phyloP scores from a whole-genome alignment of 176 grass and related monocot genomes.

The Echinochloa phyllopogon region DNA sequence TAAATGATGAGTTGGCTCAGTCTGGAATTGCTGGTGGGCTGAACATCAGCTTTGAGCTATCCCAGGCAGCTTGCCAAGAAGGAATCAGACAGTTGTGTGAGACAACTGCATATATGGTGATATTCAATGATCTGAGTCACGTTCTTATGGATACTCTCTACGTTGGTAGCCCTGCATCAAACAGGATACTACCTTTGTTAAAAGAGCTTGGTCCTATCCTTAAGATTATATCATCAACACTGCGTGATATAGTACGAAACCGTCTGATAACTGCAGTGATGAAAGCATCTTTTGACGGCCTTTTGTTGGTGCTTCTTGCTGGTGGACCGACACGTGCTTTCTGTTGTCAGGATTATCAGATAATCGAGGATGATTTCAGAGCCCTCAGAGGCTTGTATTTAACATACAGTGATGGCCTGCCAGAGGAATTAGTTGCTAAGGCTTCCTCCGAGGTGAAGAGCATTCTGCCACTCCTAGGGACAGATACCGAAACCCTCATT shows the following conservation, averaged over 20 bases:
- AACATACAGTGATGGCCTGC: slow-evolving; percentile 64
- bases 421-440: slow-evolving; percentile 76
- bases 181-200: slow-evolving; percentile 69
- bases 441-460: slow-evolving; percentile 69
- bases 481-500: slow-evolving; percentile 66
- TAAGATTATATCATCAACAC: slow-evolving; percentile 56
- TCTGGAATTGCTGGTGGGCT: slow-evolving; percentile 47
- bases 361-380: slow-evolving; percentile 75
- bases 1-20: slow-evolving; percentile 58
- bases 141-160: slow-evolving; percentile 76
- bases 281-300: slow-evolving; percentile 88
- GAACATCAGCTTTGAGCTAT: slow-evolving; percentile 69
- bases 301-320: slow-evolving; percentile 84
- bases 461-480: slow-evolving; percentile 68
- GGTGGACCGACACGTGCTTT: slow-evolving; percentile 74
- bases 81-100: slow-evolving; percentile 74
- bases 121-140: slow-evolving; percentile 80
- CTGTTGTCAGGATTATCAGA: slow-evolving; percentile 58
- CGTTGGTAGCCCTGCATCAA: slow-evolving; percentile 55
- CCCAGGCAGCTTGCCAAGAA: slow-evolving; percentile 60
- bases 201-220: slow-evolving; percentile 73
- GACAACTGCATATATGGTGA: slow-evolving; percentile 72
- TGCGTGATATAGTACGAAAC: slow-evolving; percentile 51
- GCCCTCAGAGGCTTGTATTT: slow-evolving; percentile 72
- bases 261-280: slow-evolving; percentile 66